These are phyloP conservation scores for Geotrichum australiense DNA, from an alignment of 1,139 yeast species.

Conservation along the genomic window DNA sequence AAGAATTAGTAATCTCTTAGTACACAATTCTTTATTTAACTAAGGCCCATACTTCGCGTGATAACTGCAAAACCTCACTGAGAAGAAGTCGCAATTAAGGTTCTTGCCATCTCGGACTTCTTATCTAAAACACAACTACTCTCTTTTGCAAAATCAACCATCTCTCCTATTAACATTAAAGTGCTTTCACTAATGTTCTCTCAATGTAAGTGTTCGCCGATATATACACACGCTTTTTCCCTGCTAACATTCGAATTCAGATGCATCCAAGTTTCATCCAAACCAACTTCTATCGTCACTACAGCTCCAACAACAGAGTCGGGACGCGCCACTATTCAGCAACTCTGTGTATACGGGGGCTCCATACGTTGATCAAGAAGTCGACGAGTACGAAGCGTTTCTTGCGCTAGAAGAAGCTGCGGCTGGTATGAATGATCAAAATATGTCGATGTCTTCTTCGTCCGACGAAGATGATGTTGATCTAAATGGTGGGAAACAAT, in stretches of 20 bases:
- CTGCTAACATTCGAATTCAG: too few species aligned
- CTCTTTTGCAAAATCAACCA: too few species aligned
- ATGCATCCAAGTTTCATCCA: slow-evolving; percentile 37
- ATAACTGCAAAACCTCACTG: too few species aligned
- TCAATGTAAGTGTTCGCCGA: slow-evolving; percentile 25
- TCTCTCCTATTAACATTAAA: too few species aligned
- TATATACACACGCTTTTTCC: too few species aligned
- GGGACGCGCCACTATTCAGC: slow-evolving; percentile 14
- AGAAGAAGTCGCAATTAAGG: too few species aligned
- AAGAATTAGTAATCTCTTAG: too few species aligned
- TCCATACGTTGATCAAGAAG: slow-evolving; percentile 1
- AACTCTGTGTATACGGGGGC: slow-evolving; percentile 12
- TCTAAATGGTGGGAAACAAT: background rate
- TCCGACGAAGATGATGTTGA: background rate
- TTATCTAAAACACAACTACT: too few species aligned
- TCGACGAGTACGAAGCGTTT: slow-evolving; percentile 10
- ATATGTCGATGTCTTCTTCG: slow-evolving; percentile 1
- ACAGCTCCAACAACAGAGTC: slow-evolving; percentile 17
- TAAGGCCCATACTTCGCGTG: too few species aligned
- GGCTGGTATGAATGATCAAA: slow-evolving; percentile 6
- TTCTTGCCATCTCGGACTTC: too few species aligned
- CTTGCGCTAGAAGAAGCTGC: slow-evolving; percentile 15
- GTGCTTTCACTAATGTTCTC: slow-evolving; percentile 25
- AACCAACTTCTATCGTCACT: slow-evolving; percentile 22
- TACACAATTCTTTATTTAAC: too few species aligned